Percentiles rank a stretch among this genome's conserved stretches.
phyloP scores from a whole-genome alignment of 2,329 filamentous ascomycete genomes.

The Pseudogymnoascus sp. region DNA sequence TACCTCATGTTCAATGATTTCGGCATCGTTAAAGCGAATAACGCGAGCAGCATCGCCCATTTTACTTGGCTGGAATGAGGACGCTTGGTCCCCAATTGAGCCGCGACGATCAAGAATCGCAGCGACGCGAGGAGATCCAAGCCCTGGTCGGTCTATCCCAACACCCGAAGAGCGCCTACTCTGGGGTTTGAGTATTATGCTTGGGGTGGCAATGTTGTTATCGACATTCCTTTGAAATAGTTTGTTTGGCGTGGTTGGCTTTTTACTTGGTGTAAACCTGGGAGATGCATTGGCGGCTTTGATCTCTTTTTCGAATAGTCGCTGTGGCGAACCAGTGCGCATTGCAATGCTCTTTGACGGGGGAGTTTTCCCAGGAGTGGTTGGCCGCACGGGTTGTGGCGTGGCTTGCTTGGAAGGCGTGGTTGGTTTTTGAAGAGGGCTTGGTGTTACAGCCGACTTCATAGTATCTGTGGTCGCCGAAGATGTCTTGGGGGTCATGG shows the following conservation, averaged over 20 bases:
- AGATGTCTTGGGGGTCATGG: conserved; percentile 32
- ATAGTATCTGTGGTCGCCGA: conserved; percentile 13
- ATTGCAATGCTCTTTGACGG: conserved; percentile 38
- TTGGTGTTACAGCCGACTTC: conserved; percentile 18
- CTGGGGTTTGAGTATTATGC: conserved; percentile 54
- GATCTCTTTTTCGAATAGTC: conserved; percentile 34
- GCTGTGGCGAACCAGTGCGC: conserved; percentile 40
- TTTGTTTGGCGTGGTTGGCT: conserved; percentile 28
- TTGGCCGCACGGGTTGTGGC: conserved; percentile 35
- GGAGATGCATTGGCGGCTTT: conserved; percentile 24
- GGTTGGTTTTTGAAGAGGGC: conserved; percentile 27
- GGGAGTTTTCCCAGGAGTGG: conserved; percentile 42
- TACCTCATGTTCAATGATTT: conserved; percentile 51
- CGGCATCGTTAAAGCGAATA: conserved; percentile 59
- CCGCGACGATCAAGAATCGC: conserved; percentile 61
- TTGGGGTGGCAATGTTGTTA: conserved; percentile 52
- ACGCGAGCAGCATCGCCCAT: conserved; percentile 27
- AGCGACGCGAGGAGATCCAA: conserved; percentile 67
- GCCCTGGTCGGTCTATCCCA: conserved; percentile 59
- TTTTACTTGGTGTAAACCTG: conserved; percentile 28
- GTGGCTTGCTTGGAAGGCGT: conserved; percentile 35
- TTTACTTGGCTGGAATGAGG: conserved; percentile 49
- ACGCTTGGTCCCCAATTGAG: conserved; percentile 61
- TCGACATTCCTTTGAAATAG: conserved; percentile 46
- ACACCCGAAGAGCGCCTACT: conserved; percentile 54